Conservation (phyloP, 108 stramenopile species). For the Nannochloropsis gaditana region DNA sequence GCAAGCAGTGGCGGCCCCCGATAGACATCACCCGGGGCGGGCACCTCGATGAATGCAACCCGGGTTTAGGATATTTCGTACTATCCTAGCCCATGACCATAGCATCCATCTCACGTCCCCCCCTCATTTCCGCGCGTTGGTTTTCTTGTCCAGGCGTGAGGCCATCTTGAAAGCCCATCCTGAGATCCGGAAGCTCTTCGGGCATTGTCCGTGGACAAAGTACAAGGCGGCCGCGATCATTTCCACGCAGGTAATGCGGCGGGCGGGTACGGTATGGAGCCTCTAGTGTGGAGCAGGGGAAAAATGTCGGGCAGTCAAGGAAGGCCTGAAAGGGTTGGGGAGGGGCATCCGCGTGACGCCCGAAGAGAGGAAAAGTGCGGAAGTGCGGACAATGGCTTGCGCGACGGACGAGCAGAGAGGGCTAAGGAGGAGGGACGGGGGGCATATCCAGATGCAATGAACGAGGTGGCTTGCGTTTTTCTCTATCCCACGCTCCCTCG, state of each 20-base stretch:
- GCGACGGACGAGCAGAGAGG: background rate
- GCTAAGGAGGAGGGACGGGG: background rate
- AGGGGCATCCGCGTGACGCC: too few relatives aligned
- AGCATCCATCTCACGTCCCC: background rate
- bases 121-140: background rate
- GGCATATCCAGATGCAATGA: background rate
- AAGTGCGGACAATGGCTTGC: too few relatives aligned
- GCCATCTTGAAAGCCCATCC: slow-evolving; percentile 70
- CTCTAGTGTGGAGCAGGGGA: background rate
- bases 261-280: too few relatives aligned
- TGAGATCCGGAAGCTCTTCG: slow-evolving; percentile 70
- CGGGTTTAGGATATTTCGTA: too few relatives aligned
- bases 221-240: slow-evolving; percentile 60
- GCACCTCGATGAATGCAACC: too few relatives aligned
- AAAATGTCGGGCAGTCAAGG: too few relatives aligned
- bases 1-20: too few relatives aligned
- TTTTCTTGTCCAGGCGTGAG: slow-evolving; percentile 54
- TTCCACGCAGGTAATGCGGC: slow-evolving; percentile 44
- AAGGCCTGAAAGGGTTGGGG: too few relatives aligned
- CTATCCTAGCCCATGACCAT: too few relatives aligned
- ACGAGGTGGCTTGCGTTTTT: background rate
- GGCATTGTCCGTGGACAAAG: slow-evolving; percentile 64
- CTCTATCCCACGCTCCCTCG: slow-evolving; percentile 20
- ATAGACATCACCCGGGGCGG: too few relatives aligned
- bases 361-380: too few relatives aligned